These are phyloP conservation scores for Paxillus involutus DNA, from an alignment of 768 basidiomycete species.

Conservation along the genomic window DNA sequence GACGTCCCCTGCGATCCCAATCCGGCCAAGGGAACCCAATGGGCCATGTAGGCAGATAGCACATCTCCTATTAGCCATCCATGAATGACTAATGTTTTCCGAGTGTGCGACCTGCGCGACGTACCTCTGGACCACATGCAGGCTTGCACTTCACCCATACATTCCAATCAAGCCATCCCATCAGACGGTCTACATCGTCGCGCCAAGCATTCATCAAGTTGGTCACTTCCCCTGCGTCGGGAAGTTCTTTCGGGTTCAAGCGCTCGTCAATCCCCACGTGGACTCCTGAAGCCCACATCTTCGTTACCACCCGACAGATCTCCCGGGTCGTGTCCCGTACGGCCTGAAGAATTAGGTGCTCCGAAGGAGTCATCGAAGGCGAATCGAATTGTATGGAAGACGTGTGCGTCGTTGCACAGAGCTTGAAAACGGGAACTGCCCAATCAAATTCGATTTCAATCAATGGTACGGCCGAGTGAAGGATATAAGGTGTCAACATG, in stretches of 20 bases:
- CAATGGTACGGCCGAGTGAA: background rate
- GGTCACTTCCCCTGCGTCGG: background rate
- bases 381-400: background rate
- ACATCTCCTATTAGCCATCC: conserved; percentile 17
- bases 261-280: conserved; percentile 5
- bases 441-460: conserved; percentile 2
- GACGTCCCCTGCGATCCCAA: background rate
- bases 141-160: conserved; percentile 22
- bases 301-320: conserved; percentile 18
- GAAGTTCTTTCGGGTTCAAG: background rate
- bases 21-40: background rate
- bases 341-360: conserved; percentile 8
- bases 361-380: conserved; percentile 10
- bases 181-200: conserved; percentile 6
- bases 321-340: conserved; percentile 13
- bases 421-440: conserved; percentile 8
- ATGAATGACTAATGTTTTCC: background rate
- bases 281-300: conserved; percentile 20
- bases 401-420: conserved; percentile 10
- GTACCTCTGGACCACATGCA: conserved; percentile 11
- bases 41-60: conserved; percentile 27
- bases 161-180: conserved; percentile 23
- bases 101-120: background rate
- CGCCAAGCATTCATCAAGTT: conserved; percentile 10
- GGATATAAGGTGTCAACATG: conserved; percentile 14